Evolutionary conservation across 768 basidiomycete genomes (phyloP), one percentile per base, ranked within the genome.

Genomic region (Rhodotorula taiwanensis): DNA sequence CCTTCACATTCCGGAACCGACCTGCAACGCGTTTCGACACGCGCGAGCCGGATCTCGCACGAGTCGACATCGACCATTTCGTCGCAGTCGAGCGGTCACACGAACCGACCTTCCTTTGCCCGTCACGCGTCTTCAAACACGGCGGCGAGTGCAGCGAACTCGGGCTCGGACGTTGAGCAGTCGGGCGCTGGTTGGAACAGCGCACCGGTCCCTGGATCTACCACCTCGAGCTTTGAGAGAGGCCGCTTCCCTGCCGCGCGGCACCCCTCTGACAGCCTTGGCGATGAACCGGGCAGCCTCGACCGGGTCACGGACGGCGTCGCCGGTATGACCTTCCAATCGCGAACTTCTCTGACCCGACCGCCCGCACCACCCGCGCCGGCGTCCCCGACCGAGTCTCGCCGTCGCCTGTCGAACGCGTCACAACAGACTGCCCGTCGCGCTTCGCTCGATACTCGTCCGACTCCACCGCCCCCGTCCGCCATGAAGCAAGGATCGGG

Each of bases 21-120:
- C 10, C 47, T 55, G 25, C 34, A 31, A 0, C 56, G 60, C 14
- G 52, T 53, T 8, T 18, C 48, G 16, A 67, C 66, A 5, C 30
- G 34, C 4, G 52, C 56, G 10, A 59, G 61, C 18, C 66, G 54
- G 23, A 53, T 59, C 18, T 67, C 66, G 27, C 48, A 62, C n/a
- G 50, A 50, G 8, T 62, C 60, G 44, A 52, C 27, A 2, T 51
- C 58, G 0, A 52, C 57, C 23, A 5, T n/a, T n/a, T 44, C 60
- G 43, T 45, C 49, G 27, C 48, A 47, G 30, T 59, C 66, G 27
- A 31, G 44, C 47, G 42, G 42, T 23, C n/a, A 5, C 2, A 39
- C 31, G 7, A 45, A 43, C 27, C 56, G 53, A 5, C 44, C 45
- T 2, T 33, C 25, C 20, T 34, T 64, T 34, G 30, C 58, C 15